Base-by-base conservation (phyloP, 176 grass and related monocot genomes). In the Avena eriantha region DNA sequence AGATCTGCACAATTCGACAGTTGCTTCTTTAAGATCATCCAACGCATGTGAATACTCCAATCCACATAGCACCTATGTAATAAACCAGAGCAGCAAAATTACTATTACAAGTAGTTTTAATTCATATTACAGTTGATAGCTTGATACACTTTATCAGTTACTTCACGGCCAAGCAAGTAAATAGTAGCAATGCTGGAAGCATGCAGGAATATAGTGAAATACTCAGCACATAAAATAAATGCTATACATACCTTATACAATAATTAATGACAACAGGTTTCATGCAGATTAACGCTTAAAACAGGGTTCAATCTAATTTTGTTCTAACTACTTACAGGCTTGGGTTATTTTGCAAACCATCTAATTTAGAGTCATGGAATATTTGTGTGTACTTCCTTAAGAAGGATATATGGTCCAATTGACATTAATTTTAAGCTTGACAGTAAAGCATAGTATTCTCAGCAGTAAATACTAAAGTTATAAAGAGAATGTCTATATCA, bases 1-100 rank as follows among this genome's bases (percentile, higher is more conserved):
- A 76, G 85, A 93, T 74, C 77, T 61, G 39, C 57, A 86, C 63
- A 83, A 88, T 67, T 90, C 86, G n/a, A 43, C 17, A 35, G 92
- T 35, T 45, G 49, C 46, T 80, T 2, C 63, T 93, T 86, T 92
- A 59, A 98, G 88, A 77, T 94, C 80, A 73, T 74, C 49, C 84
- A 98, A 51, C 33, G 92, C 90, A 88, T 94, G 86, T 49, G 88
- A 88, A 78, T 93, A 98, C 83, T 98, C 93, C 74, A 98, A 78
- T 57, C 92, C 96, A 84, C 94, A 98, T 77, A 98, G 83, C 68
- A 96, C 92, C 96, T 98, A 74, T 55, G 60, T 61, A 43, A 68
- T 9, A 85, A 66, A 59, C 17, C 34, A 57, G 14, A 81, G 34
- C 59, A 83, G 34, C 66, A 73, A 14, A 22, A 22, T 67, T 53